Base-by-base conservation (phyloP, 1,284 basidiomycete genomes). In the Cryptococcus depauperatus region DNA sequence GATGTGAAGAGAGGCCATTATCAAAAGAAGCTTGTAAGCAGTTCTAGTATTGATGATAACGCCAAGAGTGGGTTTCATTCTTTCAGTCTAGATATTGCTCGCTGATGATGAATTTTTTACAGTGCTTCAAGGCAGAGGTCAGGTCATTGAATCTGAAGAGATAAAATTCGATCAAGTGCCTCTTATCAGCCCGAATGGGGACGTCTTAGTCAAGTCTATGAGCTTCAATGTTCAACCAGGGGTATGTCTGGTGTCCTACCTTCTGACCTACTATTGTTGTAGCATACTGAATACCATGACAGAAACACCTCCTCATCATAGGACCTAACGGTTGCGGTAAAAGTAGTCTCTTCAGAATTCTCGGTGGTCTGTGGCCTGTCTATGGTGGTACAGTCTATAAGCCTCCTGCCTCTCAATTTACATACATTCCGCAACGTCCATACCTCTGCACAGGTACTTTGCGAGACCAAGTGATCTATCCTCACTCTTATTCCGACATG, bases 351-450 rank as follows among this genome's bases (percentile, higher is more conserved):
- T 96, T 95, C 77, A 81, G 93, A 22, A 95, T 97, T 49, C 76
- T 98, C 3, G 93, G 92, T 33, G 93, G 92, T 16, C 78, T 98
- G 6, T 98, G 93, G 92, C 92, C 93, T 1, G 85, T 96, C 4
- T 95, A 96, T 61, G 93, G 82, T 75, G 93, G 93, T 0, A 76
- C 80, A 10, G 90, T 98, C n/a, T 81, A 84, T 59, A 97, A 97
- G 70, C 93, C 93, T 0, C 79, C 84, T 14, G 83, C 88, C 5
- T 79, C 79, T 7, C 81, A 92, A 50, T 97, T 98, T 68, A 88
- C 92, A 38, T 80, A 97, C 52, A 95, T 98, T 55, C 93, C 93
- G 14, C 93, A 98, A 65, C 77, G 93, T 35, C 93, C 93, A 0
- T 97, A 97, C 69, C 79, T 97, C 16, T 88, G 85, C 4, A 75